phyloP scores from a whole-genome alignment of 1,139 yeast genomes.

The Yamadazyma mexicana region DNA sequence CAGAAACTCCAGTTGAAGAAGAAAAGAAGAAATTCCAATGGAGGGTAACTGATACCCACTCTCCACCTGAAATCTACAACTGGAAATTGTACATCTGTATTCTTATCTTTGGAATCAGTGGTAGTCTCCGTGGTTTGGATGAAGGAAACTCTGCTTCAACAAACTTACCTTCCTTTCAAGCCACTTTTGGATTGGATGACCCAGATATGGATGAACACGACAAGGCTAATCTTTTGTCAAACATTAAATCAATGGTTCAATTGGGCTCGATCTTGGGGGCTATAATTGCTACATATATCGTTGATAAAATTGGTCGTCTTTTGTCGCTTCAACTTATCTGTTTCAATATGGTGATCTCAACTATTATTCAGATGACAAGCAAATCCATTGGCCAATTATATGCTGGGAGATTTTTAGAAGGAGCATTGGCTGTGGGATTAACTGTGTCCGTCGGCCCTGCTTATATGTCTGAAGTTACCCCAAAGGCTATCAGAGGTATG shows the following conservation, averaged over 20 bases:
- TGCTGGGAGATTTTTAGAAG: slow-evolving; percentile 52
- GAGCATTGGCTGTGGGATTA: slow-evolving; percentile 49
- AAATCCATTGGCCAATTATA: slow-evolving; percentile 41
- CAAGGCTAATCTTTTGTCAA: slow-evolving; percentile 45
- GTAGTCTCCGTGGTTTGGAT: slow-evolving; percentile 58
- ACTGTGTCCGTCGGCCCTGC: slow-evolving; percentile 55
- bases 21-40: slow-evolving; percentile 20
- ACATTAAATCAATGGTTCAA: slow-evolving; percentile 57
- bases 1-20: not conserved
- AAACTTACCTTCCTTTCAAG: slow-evolving; percentile 41
- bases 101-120: slow-evolving; percentile 51
- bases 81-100: slow-evolving; percentile 41
- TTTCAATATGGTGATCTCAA: slow-evolving; percentile 41
- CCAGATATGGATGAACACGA: slow-evolving; percentile 26
- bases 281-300: slow-evolving; percentile 42
- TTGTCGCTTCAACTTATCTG: slow-evolving; percentile 44
- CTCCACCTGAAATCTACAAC: slow-evolving; percentile 25
- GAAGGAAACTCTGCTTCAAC: slow-evolving; percentile 51
- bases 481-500: slow-evolving; percentile 46
- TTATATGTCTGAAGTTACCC: slow-evolving; percentile 49
- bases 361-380: slow-evolving; percentile 44
- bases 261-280: slow-evolving; percentile 55
- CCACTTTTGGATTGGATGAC: slow-evolving; percentile 43
- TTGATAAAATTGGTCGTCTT: slow-evolving; percentile 51
- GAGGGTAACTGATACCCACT: slow-evolving; percentile 27